A percentile compares a stretch with the other conserved stretches of the same genome.
phyloP scores from a whole-genome alignment of 371 early-diverging fungal species.

The Lichtheimia corymbifera region DNA sequence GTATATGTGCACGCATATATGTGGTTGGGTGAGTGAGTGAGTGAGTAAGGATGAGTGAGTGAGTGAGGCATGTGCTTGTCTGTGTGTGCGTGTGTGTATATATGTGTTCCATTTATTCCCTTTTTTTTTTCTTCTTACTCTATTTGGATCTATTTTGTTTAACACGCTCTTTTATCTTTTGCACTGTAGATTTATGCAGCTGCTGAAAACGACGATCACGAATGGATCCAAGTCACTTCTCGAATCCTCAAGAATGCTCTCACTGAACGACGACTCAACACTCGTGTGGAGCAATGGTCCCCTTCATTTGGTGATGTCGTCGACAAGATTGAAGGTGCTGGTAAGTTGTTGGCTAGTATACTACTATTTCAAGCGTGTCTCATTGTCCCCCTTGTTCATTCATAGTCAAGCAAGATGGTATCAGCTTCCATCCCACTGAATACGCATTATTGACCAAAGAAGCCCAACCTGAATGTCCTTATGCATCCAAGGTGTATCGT shows the following conservation, averaged over 20 bases:
- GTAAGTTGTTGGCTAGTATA: conserved; percentile 5
- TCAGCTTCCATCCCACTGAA: conserved; percentile 20
- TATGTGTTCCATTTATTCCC: no score
- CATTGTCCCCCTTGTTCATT: neutral
- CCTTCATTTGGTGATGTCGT: conserved; percentile 3
- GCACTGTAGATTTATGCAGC: neutral
- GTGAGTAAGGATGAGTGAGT: no score
- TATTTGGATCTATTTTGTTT: no score
- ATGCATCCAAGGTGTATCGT: conserved; percentile 8
- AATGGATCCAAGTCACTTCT: conserved; percentile 15
- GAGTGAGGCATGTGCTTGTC: no score
- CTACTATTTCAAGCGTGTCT: neutral
- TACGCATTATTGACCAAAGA: conserved; percentile 8
- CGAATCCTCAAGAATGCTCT: conserved; percentile 11
- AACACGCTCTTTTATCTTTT: no score
- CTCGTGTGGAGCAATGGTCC: conserved; percentile 13
- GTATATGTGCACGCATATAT: no score
- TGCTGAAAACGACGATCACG: conserved; percentile 10
- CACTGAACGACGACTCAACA: conserved; percentile 1
- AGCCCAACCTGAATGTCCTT: conserved; percentile 10
- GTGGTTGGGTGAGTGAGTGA: no score
- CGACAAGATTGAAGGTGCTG: conserved; percentile 2
- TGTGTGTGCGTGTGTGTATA: no score
- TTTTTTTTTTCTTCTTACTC: no score
- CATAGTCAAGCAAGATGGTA: conserved; percentile 18